Evolutionary conservation across 495 filamentous ascomycete genomes (phyloP).

Genomic region (Podospora pseudopauciseta): DNA sequence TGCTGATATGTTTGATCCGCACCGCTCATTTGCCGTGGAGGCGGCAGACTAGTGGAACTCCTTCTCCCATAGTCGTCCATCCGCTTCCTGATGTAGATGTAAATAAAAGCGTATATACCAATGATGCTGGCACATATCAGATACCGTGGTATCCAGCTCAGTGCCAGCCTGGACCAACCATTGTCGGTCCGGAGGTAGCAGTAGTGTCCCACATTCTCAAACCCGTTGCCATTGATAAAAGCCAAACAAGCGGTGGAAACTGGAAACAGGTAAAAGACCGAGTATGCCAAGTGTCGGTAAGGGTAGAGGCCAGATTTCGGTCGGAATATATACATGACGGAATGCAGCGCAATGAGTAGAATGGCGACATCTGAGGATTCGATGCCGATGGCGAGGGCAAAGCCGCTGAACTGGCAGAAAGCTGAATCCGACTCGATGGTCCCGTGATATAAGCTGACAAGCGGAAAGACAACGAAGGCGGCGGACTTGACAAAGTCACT

Average conservation of each 20-base stretch:
- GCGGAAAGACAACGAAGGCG: constrained; percentile 61
- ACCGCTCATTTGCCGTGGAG: constrained; percentile 7
- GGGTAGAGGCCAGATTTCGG: constrained; percentile 63
- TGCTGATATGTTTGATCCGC: not conserved
- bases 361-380: constrained; percentile 68
- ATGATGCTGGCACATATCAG: constrained; percentile 60
- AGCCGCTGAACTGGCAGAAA: constrained; percentile 67
- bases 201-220: constrained; percentile 57
- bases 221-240: constrained; percentile 57
- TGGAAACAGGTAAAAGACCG: constrained; percentile 54
- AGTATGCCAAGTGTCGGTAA: constrained; percentile 55
- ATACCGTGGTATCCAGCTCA: constrained; percentile 72
- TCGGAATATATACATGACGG: constrained; percentile 62
- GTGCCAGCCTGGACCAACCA: constrained; percentile 61
- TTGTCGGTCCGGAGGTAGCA: constrained; percentile 63
- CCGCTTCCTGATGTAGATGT: constrained; percentile 55
- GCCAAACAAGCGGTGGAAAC: constrained; percentile 57
- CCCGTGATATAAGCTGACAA: constrained; percentile 48
- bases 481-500: constrained; percentile 65
- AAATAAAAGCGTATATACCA: constrained; percentile 61
- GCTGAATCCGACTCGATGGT: constrained; percentile 45
- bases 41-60: constrained; percentile 22
- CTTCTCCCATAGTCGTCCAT: constrained; percentile 33
- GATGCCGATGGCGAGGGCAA: constrained; percentile 58
- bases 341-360: constrained; percentile 67